Base-by-base conservation (phyloP, 192 early-diverging fungal genomes). In the Coemansia sp. region DNA sequence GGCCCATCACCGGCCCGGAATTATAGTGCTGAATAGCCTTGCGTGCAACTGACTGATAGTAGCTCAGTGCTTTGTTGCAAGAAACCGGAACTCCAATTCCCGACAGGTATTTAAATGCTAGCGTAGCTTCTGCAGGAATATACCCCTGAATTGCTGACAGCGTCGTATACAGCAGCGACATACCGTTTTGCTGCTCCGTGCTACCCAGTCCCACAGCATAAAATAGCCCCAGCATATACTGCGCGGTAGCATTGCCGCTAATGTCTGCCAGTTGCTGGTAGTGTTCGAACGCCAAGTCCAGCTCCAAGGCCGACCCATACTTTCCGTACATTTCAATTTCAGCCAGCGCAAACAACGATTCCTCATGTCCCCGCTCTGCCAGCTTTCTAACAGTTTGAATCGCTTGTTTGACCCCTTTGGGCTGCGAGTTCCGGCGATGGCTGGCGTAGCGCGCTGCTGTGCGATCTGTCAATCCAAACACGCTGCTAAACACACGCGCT, bases 211-310 rank as follows among this genome's bases (percentile, higher is more conserved):
- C 95, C 0, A 95, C 94, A 12, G 95, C 89, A 73, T 97, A 90
- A 73, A 94, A 87, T 53, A 94, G 85, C 13, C 95, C 97, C 5
- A 97, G 72, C 83, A 91, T 91, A 26, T 94, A 89, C 66, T 94
- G 97, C 14, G 92, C 95, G 12, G 88, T 83, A 3, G 91, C 83
- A 69, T 93, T 89, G 54, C 94, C 95, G 24, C 77, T 85, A 32
- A 68, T 57, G 29, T 84, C 72, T 2, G 90, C 88, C 29, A 92
- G 78, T 41, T 64, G 32, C 56, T 73, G 61, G 69, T 90, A 95
- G 61, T 88, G 83, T 14, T 75, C 54, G 61, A 89, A 88, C 24
- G 93, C 91, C 14, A 71, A 57, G 2, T 69, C 56, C 13, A 86
- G 64, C 69, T 93, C 85, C 19, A 85, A 79, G 2, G 71, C 72